A percentile compares a stretch with the other conserved stretches of the same genome.
These are phyloP conservation scores for Stachybotrys elegans DNA, from an alignment of 2,329 filamentous ascomycete species.

Conservation along the genomic window DNA sequence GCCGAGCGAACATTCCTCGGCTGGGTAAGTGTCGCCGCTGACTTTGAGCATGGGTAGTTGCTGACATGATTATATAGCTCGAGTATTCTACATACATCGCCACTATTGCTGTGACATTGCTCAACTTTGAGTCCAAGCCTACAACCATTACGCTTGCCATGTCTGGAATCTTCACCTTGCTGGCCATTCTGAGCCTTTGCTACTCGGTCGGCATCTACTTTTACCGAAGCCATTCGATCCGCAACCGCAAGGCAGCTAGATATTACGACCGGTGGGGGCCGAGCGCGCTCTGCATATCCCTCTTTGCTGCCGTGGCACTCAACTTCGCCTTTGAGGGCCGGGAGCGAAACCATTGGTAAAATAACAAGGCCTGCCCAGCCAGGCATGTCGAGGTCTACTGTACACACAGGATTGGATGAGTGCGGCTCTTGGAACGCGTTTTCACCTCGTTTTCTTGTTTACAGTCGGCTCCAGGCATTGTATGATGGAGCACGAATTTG, in stretches of 20 bases:
- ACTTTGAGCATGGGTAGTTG: constrained; percentile 10
- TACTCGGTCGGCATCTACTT: constrained; percentile 84
- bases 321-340: constrained; percentile 79
- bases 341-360: constrained; percentile 51
- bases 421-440: too few species aligned
- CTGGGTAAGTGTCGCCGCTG: constrained; percentile 58
- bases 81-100: constrained; percentile 95
- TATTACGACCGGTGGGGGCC: constrained; percentile 92
- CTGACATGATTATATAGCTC: constrained; percentile 47
- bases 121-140: constrained; percentile 69
- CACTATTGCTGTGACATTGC: constrained; percentile 75
- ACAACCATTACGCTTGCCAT: constrained; percentile 58
- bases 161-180: constrained; percentile 72
- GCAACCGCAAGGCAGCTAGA: constrained; percentile 74
- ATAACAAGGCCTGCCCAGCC: too few species aligned
- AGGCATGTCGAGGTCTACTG: too few species aligned
- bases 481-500: too few species aligned
- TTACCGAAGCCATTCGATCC: constrained; percentile 82
- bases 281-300: constrained; percentile 64
- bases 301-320: constrained; percentile 69
- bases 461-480: too few species aligned
- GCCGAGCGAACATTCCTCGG: constrained; percentile 93
- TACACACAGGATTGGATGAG: too few species aligned
- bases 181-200: constrained; percentile 71
- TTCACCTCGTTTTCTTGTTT: too few species aligned